phyloP scores from a whole-genome alignment of 2,329 filamentous ascomycete genomes.

The Diaporthe sp. region DNA sequence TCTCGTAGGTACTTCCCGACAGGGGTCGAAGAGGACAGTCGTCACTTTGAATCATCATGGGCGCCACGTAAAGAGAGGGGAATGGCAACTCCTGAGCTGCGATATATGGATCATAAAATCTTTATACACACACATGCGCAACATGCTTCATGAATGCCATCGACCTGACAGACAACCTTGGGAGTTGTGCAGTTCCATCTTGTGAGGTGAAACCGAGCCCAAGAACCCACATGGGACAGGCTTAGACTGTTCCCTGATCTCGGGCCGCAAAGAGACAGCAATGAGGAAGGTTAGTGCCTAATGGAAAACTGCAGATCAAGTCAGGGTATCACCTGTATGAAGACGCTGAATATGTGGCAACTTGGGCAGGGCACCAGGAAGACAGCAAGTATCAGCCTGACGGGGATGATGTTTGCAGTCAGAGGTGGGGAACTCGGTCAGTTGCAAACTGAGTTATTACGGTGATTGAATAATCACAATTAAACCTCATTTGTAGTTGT shows the following conservation, averaged over 20 bases:
- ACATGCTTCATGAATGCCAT: neutral
- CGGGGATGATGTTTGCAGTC: neutral
- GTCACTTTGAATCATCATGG: neutral
- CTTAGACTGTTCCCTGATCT: neutral
- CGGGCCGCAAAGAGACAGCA: neutral
- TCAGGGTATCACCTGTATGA: neutral
- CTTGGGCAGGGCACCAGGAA: neutral
- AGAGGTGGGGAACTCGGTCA: neutral
- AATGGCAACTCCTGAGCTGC: no score
- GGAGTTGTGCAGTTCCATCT: neutral
- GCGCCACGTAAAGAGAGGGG: neutral
- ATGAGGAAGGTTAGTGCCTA: neutral
- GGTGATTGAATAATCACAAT: no score
- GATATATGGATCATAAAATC: neutral
- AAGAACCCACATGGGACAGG: neutral
- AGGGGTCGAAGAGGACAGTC: no score
- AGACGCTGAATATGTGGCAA: neutral
- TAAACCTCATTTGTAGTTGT: neutral
- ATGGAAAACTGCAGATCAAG: neutral
- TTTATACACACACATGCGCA: no score
- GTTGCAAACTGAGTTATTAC: neutral
- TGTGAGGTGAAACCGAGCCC: neutral
- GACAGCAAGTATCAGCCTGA: neutral
- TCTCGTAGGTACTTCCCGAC: no score
- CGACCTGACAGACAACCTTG: neutral